Evolutionary conservation across 192 early-diverging fungal species (phyloP), one percentile per base, ranked within the genome.

Genomic region (Thoreauomyces humboldtii): DNA sequence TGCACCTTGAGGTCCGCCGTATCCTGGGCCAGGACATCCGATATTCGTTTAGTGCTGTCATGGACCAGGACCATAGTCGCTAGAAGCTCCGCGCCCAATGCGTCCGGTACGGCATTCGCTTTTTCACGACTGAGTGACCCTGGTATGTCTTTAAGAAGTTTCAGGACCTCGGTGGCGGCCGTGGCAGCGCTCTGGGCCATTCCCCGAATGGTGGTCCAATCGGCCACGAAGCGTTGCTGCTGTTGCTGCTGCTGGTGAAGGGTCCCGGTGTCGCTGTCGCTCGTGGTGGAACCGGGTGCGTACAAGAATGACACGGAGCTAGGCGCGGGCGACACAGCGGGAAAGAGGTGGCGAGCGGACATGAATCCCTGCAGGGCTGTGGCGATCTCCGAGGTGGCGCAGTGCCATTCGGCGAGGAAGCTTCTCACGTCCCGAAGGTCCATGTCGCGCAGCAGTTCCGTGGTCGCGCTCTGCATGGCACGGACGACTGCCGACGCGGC

Each of bases 401-500:
- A 24, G 31, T 56, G 34, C 53, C 53, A 56, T 27, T 33, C 53
- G n/a, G 27, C 53, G 6, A 56, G 14, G 9, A 56, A 27, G 27
- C 5, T 31, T 33, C 53, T 22, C 32, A 32, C 22, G 4, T 24
- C 53, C 9, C 53, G 12, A 6, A 33, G 5, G 12, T 56, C 53
- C 25, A 56, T 27, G n/a, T 27, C 31, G 11, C 15, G 53, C 53
- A 56, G 27, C 24, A 56, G 21, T 32, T 5, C 27, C 25, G 25
- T 56, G 7, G 38, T 41, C 17, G 38, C 9, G 38, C 17, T 41
- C 38, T 17, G 38, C 38, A 41, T 41, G 11, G 38, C 38, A 41
- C 9, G 38, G n/a, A n/a, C n/a, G n/a, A n/a, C n/a, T n/a, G n/a
- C n/a, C n/a, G n/a, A n/a, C n/a, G n/a, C n/a, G n/a, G n/a, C n/a